These are phyloP conservation scores for Fusarium sp. DNA, from an alignment of 2,329 filamentous ascomycete genomes.

Conservation along the genomic window DNA sequence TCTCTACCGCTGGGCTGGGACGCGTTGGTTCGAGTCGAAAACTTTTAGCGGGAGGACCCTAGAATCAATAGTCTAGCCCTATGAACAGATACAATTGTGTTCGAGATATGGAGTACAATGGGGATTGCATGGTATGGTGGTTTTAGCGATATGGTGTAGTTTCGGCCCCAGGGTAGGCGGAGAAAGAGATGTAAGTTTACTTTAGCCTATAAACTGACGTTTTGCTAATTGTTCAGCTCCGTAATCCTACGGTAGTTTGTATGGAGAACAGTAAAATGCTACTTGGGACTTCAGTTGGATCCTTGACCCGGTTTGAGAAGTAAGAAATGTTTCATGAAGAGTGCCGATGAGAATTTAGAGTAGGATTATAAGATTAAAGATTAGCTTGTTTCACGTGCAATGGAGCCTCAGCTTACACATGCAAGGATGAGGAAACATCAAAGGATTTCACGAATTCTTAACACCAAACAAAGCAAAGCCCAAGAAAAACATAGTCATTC, in stretches of 20 bases:
- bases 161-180: not conserved
- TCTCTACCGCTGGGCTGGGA: not conserved
- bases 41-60: not conserved
- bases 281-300: not conserved
- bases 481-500: conserved; percentile 10
- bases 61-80: not conserved
- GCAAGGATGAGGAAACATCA: not conserved
- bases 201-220: not conserved
- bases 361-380: not conserved
- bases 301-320: not conserved
- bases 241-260: not conserved
- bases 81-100: not conserved
- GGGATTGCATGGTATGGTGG: not conserved
- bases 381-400: not conserved
- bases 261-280: not conserved
- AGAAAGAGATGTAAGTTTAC: not conserved
- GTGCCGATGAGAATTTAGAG: not conserved
- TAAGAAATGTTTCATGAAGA: not conserved
- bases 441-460: not conserved
- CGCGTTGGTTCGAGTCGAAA: not conserved
- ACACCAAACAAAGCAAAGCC: not conserved
- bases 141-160: not conserved
- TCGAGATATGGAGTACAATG: not conserved
- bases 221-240: not conserved
- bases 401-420: not conserved